These are phyloP conservation scores for Millerago galiae DNA, from an alignment of 805 yeast species.

Conservation along the genomic window DNA sequence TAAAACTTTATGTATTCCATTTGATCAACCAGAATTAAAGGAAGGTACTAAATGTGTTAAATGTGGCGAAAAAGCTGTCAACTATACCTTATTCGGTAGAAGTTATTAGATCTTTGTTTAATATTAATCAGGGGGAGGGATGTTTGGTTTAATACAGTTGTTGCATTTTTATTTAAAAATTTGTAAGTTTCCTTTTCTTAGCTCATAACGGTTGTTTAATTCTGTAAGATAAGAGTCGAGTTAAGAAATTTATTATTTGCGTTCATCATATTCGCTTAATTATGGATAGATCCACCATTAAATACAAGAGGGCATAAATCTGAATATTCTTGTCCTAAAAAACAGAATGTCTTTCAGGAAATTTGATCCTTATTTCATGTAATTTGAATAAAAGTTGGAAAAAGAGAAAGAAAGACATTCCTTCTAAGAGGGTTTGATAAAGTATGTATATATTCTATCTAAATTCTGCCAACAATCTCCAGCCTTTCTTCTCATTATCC, in stretches of 20 bases:
- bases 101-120: conserved; percentile 51
- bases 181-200: not conserved
- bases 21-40: conserved; percentile 79
- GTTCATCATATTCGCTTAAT: no score
- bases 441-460: conserved; percentile 10
- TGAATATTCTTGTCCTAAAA: no score
- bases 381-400: no score
- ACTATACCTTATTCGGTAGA: conserved; percentile 95
- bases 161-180: not conserved
- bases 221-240: no score
- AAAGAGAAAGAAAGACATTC: no score
- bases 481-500: conserved; percentile 51
- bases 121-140: not conserved
- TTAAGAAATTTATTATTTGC: no score
- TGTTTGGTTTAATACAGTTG: conserved; percentile 1
- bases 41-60: conserved; percentile 80
- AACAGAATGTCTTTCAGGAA: no score
- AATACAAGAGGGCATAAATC: no score
- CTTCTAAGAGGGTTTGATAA: no score
- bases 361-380: no score
- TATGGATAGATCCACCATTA: no score
- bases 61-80: conserved; percentile 70
- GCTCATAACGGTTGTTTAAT: no score
- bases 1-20: conserved; percentile 94
- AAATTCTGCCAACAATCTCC: conserved; percentile 59